Percentiles rank a stretch among this genome's conserved stretches.
Evolutionary conservation across 345 rosid genomes (phyloP).

Genomic region (Linum trigynum): DNA sequence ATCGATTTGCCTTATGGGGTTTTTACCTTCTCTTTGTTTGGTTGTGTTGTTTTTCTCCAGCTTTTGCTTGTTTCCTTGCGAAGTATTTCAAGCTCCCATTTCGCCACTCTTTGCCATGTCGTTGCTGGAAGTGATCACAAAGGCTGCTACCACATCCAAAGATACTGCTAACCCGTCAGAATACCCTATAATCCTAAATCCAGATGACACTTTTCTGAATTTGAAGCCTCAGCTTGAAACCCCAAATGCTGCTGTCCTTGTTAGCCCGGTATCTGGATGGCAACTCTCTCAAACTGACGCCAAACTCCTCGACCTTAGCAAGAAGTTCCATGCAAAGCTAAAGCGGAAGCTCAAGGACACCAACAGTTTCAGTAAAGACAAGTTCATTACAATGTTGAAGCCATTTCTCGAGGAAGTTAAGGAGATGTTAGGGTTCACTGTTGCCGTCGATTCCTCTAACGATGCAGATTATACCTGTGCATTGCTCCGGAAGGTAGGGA

Average conservation of each 20-base stretch:
- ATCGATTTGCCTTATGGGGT: no score
- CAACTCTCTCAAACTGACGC: constrained; percentile 41
- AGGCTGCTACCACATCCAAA: constrained; percentile 34
- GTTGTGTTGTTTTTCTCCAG: no score
- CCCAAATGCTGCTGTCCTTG: constrained; percentile 36
- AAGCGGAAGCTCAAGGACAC: constrained; percentile 50
- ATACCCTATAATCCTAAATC: constrained; percentile 48
- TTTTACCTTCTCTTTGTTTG: no score
- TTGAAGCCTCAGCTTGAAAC: constrained; percentile 52
- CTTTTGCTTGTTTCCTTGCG: no score
- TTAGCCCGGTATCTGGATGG: constrained; percentile 52
- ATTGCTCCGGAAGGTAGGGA: constrained; percentile 44
- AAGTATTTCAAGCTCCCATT: no score
- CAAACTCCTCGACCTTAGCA: constrained; percentile 32
- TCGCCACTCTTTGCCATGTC: constrained; percentile 28
- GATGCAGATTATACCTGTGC: constrained; percentile 12
- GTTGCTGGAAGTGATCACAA: constrained; percentile 54
- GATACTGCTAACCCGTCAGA: constrained; percentile 27
- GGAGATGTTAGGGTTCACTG: constrained; percentile 24
- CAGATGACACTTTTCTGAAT: constrained; percentile 37
- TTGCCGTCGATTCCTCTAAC: constrained; percentile 21
- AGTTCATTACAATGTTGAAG: constrained; percentile 36
- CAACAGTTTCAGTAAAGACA: constrained; percentile 35
- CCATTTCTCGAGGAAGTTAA: constrained; percentile 48
- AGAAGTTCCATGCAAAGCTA: constrained; percentile 43